phyloP scores from a whole-genome alignment of 177 flowering plant species.

The Telopea speciosissima region DNA sequence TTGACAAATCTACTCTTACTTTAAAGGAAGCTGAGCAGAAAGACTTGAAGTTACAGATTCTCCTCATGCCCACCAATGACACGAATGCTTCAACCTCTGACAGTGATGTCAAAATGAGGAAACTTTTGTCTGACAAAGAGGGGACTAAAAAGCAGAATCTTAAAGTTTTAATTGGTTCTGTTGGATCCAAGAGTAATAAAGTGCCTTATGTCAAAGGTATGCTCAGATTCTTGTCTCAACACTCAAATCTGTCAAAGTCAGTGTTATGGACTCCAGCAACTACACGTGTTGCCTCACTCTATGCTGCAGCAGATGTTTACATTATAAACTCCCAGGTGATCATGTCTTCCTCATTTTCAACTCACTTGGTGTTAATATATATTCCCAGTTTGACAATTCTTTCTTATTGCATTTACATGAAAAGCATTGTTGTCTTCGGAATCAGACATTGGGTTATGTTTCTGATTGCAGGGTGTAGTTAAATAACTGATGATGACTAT shows the following conservation, averaged over 20 bases:
- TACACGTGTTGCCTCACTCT: conserved; percentile 89
- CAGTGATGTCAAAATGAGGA: conserved; percentile 18
- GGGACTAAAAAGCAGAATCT: conserved; percentile 29
- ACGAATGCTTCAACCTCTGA: conserved; percentile 7
- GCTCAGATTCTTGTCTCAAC: conserved; percentile 49
- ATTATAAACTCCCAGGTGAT: conserved; percentile 88
- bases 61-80: conserved; percentile 6
- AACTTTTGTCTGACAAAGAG: conserved; percentile 23
- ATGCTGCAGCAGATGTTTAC: conserved; percentile 96
- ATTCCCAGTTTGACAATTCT: not conserved
- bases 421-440: not conserved
- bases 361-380: not conserved
- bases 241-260: conserved; percentile 55
- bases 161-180: conserved; percentile 88
- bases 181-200: conserved; percentile 94
- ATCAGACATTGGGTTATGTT: not conserved
- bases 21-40: conserved; percentile 10
- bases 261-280: conserved; percentile 95
- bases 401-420: not conserved
- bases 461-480: not conserved
- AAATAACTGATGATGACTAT: not conserved
- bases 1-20: conserved; percentile 15
- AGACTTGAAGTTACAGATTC: conserved; percentile 2
- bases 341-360: not conserved
- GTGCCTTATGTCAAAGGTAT: conserved; percentile 71